Percentiles rank a stretch among this genome's conserved stretches.
Evolutionary conservation across 1,284 basidiomycete genomes (phyloP).

Genomic region (Agroathelia rolfsii): DNA sequence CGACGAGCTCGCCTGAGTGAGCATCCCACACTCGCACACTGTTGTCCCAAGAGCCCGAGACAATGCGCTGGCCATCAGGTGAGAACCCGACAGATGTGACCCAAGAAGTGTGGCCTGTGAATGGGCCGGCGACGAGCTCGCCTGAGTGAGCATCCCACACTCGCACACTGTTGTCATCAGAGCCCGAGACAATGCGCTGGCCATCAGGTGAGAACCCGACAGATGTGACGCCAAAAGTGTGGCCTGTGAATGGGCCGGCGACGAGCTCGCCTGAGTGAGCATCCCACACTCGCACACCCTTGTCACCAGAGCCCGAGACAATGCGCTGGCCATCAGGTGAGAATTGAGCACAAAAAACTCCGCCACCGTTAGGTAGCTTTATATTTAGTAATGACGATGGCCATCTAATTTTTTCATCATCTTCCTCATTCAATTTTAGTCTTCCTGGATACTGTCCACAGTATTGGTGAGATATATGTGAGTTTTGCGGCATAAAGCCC

Average conservation of each 20-base stretch:
- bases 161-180: slow-evolving; percentile 19
- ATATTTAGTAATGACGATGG: no score
- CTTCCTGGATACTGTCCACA: no score
- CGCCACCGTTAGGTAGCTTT: slow-evolving; percentile 5
- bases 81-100: no score
- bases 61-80: no score
- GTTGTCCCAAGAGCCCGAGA: no score
- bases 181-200: slow-evolving; percentile 14
- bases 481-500: slow-evolving; percentile 9
- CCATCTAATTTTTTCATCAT: slow-evolving; percentile 4
- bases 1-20: no score
- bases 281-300: slow-evolving; percentile 11
- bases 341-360: slow-evolving; percentile 4
- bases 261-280: slow-evolving; percentile 1
- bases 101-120: slow-evolving; percentile 1
- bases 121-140: no score
- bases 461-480: no score
- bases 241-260: slow-evolving; percentile 14
- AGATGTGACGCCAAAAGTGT: slow-evolving; percentile 11
- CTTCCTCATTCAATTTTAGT: slow-evolving; percentile 11
- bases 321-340: slow-evolving; percentile 12
- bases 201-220: slow-evolving; percentile 10
- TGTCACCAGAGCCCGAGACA: slow-evolving; percentile 13
- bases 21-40: no score
- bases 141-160: slow-evolving; percentile 23